Conservation (phyloP, 305 asterid genomes). For the Ajuga reptans region DNA sequence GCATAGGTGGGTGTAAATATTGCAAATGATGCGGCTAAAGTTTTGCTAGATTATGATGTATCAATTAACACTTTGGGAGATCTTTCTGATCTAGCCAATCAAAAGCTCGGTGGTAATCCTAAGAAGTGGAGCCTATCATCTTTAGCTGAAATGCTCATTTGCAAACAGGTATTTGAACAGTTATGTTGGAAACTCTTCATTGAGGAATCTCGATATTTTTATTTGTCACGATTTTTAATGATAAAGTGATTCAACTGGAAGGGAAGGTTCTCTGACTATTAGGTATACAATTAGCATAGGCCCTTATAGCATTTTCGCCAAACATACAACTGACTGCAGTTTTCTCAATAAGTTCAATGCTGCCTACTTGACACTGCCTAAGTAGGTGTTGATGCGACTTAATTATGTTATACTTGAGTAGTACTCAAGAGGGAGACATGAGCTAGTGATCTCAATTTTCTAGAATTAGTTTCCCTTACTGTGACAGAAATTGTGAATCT, state of each 20-base stretch:
- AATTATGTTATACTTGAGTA: no score
- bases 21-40: conserved; percentile 54
- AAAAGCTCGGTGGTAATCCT: conserved; percentile 51
- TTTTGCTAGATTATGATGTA: conserved; percentile 52
- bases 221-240: neutral
- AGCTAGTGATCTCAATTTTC: neutral
- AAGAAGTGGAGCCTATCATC: conserved; percentile 79
- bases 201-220: neutral
- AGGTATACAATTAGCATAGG: neutral
- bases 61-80: conserved; percentile 52
- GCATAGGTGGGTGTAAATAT: conserved; percentile 75
- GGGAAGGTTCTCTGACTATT: neutral
- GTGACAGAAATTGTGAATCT: neutral
- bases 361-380: no score
- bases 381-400: neutral
- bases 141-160: conserved; percentile 57
- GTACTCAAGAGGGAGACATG: neutral
- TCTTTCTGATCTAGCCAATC: conserved; percentile 63
- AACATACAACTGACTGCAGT: neutral
- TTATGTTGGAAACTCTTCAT: conserved; percentile 5
- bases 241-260: neutral
- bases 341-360: neutral
- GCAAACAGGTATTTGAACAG: conserved; percentile 55
- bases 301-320: neutral
- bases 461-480: neutral